Conservation (phyloP, 768 basidiomycete genomes). For the Trametopsis cervina region DNA sequence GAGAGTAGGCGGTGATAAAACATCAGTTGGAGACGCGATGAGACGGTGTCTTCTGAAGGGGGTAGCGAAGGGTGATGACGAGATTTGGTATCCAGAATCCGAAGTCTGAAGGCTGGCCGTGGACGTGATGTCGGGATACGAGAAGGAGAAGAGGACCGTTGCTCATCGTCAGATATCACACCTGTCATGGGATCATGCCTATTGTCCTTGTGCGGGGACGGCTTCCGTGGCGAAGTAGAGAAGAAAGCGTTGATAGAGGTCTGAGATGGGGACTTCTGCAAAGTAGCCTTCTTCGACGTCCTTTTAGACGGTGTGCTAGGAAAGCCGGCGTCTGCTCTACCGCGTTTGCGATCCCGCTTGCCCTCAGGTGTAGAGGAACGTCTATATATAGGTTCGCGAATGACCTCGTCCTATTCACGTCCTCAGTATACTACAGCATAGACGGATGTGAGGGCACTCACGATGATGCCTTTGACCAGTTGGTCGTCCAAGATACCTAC, state of each 20-base stretch:
- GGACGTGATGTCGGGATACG: not conserved
- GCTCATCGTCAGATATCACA: too few species aligned
- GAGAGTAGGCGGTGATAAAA: conserved; percentile 64
- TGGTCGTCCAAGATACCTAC: conserved; percentile 66
- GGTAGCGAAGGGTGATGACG: conserved; percentile 45
- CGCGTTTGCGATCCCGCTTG: conserved; percentile 6
- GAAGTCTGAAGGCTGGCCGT: conserved; percentile 26
- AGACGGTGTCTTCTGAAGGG: conserved; percentile 45
- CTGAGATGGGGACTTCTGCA: conserved; percentile 16
- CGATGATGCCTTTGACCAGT: conserved; percentile 71
- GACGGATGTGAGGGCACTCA: too few species aligned
- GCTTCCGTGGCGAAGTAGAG: conserved; percentile 2
- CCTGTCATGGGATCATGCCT: not conserved
- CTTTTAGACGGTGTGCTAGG: conserved; percentile 20
- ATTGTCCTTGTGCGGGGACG: too few species aligned
- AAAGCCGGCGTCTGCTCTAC: conserved; percentile 14
- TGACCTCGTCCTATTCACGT: conserved; percentile 48
- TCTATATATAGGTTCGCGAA: conserved; percentile 15
- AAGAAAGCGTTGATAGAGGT: conserved; percentile 19
- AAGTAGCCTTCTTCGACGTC: conserved; percentile 23
- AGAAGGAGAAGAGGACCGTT: not conserved
- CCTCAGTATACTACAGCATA: too few species aligned
- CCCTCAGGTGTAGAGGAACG: not conserved
- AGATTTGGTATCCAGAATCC: conserved; percentile 67
- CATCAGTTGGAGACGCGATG: conserved; percentile 70